A percentile compares a stretch with the other conserved stretches of the same genome.
phyloP scores from a whole-genome alignment of 2,329 filamentous ascomycete genomes.

The Alternaria infectoria region DNA sequence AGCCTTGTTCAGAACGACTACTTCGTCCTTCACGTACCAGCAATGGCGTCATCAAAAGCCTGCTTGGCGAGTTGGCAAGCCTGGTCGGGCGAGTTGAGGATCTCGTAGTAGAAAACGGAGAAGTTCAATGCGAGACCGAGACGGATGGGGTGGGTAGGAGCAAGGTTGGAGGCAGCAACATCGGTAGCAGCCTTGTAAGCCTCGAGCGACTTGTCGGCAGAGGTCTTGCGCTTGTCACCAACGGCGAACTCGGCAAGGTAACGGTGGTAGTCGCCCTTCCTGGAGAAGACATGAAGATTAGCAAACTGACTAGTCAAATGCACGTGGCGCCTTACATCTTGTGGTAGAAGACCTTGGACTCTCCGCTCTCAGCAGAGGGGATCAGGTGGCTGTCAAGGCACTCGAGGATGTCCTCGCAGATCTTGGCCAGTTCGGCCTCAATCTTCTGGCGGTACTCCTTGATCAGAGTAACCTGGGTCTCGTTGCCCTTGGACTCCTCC shows the following conservation, averaged over 20 bases:
- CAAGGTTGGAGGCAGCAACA: slow-evolving; percentile 86
- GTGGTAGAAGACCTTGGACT: slow-evolving; percentile 99
- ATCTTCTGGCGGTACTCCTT: slow-evolving; percentile 99
- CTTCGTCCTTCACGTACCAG: slow-evolving; percentile 59
- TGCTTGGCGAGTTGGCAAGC: slow-evolving; percentile 98
- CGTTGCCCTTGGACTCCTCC: slow-evolving; percentile 98
- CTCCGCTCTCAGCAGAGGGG: slow-evolving; percentile 89
- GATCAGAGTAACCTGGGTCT: slow-evolving; percentile 86
- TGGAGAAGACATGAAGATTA: slow-evolving; percentile 51
- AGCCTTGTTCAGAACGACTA: slow-evolving; percentile 9
- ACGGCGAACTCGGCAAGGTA: slow-evolving; percentile 97
- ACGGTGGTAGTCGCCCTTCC: slow-evolving; percentile 99
- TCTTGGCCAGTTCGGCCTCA: slow-evolving; percentile 93
- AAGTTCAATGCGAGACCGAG: slow-evolving; percentile 93
- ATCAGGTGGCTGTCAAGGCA: slow-evolving; percentile 95
- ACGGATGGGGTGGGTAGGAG: slow-evolving; percentile 91
- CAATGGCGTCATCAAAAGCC: slow-evolving; percentile 95
- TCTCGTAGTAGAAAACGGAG: slow-evolving; percentile 99
- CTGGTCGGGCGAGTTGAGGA: slow-evolving; percentile 96
- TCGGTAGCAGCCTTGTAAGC: slow-evolving; percentile 96
- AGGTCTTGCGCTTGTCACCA: slow-evolving; percentile 93
- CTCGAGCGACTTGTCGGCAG: slow-evolving; percentile 92
- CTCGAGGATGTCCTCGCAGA: slow-evolving; percentile 96
- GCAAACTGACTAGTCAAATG: not conserved
- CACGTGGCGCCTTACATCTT: slow-evolving; percentile 77